Base-by-base conservation (phyloP, 2,329 filamentous ascomycete genomes). In the Fusarium beomiforme region DNA sequence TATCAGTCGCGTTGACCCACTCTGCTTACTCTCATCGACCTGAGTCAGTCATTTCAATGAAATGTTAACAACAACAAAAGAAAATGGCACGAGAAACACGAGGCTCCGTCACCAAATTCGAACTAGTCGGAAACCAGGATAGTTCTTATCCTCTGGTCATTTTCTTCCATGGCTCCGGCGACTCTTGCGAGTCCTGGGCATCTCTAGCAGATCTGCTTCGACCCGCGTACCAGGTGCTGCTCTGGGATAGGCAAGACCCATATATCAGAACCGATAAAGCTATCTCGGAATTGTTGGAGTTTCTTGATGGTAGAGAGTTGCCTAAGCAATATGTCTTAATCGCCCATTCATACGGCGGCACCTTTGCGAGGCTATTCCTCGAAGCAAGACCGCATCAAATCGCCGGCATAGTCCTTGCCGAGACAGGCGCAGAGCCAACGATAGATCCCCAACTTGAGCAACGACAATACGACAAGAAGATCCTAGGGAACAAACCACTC, bases 391-490 rank as follows among this genome's bases (percentile, higher is more conserved):
- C 47, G 12, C 21, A 53, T 5, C 46, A 70, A 12, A 61, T 75
- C 7, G 70, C 66, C 1, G 73, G 73, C 9, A 64, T 75, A 59
- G 63, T 75, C 4, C 71, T 75, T 8, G 73, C 60, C 3, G 73
- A 75, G 21, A 75, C 73, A 1, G 73, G 73, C 8, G 73, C 75
- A 21, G 73, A 75, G 33, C 72, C 73, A 10, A 69, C 43, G 14
- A 47, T 70, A 46, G 69, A 60, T 10, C 17, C 56, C 0, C 10
- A 23, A 46, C 33, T 69, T 2, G 73, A 74, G 24, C 43, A 73
- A 26, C 10, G 44, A 4, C 73, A 75, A 24, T 75, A 75, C 33
- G 26, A 50, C 7, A 54, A 42, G 2, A 53, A 50, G 17, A 54
- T 74, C 4, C 8, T 75, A 2, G 61, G 59, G 1, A 41, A 60